Evolutionary conservation across 2,329 filamentous ascomycete species (phyloP).

Genomic region (Stachybotrys chlorohalonatus): DNA sequence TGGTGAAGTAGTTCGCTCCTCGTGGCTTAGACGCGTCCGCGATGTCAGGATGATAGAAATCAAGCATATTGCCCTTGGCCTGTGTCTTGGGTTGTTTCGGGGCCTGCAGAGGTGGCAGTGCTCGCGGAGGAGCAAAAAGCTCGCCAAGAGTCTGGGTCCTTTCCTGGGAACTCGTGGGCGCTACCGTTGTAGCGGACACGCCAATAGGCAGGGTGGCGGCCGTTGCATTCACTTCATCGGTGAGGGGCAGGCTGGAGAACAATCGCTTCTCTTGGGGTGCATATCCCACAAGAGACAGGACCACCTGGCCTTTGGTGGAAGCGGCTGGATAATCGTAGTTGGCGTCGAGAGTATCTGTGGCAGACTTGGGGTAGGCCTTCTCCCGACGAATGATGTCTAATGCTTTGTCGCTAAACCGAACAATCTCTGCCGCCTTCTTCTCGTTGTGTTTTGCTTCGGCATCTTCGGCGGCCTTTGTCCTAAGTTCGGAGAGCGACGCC

Average conservation of each 20-base stretch:
- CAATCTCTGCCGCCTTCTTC: conserved; percentile 33
- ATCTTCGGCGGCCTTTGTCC: conserved; percentile 19
- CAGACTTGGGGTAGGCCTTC: conserved; percentile 36
- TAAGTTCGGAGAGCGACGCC: conserved; percentile 38
- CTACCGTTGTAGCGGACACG: conserved; percentile 40
- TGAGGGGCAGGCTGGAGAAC: conserved; percentile 67
- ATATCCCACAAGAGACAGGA: conserved; percentile 70
- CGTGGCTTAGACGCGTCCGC: conserved; percentile 46
- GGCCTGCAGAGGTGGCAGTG: conserved; percentile 56
- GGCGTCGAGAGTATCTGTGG: conserved; percentile 27
- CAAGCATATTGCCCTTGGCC: conserved; percentile 50
- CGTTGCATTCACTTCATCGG: conserved; percentile 18
- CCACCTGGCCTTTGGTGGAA: conserved; percentile 38
- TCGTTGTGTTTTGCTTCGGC: conserved; percentile 19
- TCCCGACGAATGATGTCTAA: conserved; percentile 55
- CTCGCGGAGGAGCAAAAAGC: conserved; percentile 59
- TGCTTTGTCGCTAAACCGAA: conserved; percentile 53
- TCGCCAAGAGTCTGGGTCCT: conserved; percentile 61
- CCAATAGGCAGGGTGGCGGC: conserved; percentile 60
- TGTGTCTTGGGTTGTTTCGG: conserved; percentile 64
- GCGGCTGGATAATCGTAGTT: conserved; percentile 29
- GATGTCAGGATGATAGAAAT: conserved; percentile 45
- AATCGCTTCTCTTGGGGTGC: conserved; percentile 67
- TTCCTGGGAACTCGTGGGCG: conserved; percentile 27
- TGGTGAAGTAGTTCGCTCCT: conserved; percentile 55